Evolutionary conservation across 805 yeast species (phyloP), one percentile per base, ranked within the genome.

Genomic region (Starmerella bacillaris): DNA sequence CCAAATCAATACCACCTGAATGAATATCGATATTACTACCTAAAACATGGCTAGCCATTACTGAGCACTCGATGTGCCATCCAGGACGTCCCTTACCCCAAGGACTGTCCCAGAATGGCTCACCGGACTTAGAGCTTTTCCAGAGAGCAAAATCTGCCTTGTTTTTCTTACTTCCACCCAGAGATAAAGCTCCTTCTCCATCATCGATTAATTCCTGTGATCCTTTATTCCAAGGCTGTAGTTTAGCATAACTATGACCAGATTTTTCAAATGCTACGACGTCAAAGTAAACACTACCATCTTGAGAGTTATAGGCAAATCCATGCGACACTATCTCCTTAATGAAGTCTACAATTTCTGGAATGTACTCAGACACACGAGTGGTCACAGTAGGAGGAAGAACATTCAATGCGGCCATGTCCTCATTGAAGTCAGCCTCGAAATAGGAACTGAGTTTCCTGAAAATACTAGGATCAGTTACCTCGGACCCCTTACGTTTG

Each of bases 51-150:
- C 83, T 68, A 2, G 96, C 96, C 98, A 89, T 89, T 16, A 89
- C 98, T 6, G 95, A 83, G 67, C 98, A 89, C 60, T 89, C 98
- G 55, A 89, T 89, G 56, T 89, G 98, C 98, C 98, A 89, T 3
- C 98, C 98, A 11, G 98, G 98, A 56, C 98, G 75, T 35, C 98
- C 98, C 39, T 64, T 64, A 18, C 98, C 98, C 96, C 96, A 89
- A 19, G 86, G 84, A 2, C 94, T 80, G 4, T 65, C 69, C 96
- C 96, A 89, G 32, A 72, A 68, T 18, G 98, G 98, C 60, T 89
- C 98, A 48, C 98, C 98, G 5, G 93, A 86, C 54, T 89, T 89
- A 5, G 93, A 78, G 0, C 84, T 72, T 55, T 89, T 89, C 98
- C 98, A 89, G 24, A 89, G 65, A 1, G 98, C 98, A 58, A 89